Evolutionary conservation across 2,329 filamentous ascomycete species (phyloP).

Genomic region (Exophiala sideris): DNA sequence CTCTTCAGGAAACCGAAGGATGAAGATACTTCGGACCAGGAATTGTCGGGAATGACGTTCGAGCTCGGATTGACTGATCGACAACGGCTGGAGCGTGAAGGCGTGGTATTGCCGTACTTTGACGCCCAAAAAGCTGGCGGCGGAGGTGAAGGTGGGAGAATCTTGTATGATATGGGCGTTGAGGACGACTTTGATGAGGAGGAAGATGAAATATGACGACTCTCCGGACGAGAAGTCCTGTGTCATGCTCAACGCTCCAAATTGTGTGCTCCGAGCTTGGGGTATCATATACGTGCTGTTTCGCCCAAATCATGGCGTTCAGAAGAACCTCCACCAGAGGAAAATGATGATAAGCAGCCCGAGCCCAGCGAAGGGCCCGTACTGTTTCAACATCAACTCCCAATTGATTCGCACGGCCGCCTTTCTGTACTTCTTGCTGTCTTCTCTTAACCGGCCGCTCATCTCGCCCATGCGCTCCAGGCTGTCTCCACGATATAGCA

Average conservation of each 20-base stretch:
- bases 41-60: conserved; percentile 72
- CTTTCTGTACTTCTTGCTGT: conserved; percentile 88
- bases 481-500: conserved; percentile 90
- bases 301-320: conserved; percentile 14
- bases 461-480: conserved; percentile 97
- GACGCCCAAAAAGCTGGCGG: conserved; percentile 83
- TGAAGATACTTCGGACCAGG: conserved; percentile 44
- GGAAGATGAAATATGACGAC: conserved; percentile 75
- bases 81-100: conserved; percentile 80
- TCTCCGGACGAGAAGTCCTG: not conserved
- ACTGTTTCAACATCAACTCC: conserved; percentile 93
- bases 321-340: conserved; percentile 93
- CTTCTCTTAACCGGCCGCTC: conserved; percentile 79
- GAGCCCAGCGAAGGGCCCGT: conserved; percentile 81
- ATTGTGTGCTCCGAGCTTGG: not conserved
- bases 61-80: conserved; percentile 84
- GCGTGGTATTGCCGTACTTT: conserved; percentile 90
- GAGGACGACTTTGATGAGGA: conserved; percentile 98
- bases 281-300: conserved; percentile 1
- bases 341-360: conserved; percentile 81
- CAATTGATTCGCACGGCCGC: conserved; percentile 96
- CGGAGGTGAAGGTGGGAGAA: conserved; percentile 81
- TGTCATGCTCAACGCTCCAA: not conserved
- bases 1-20: conserved; percentile 55
- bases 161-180: conserved; percentile 92